Base-by-base conservation (phyloP, 2,329 filamentous ascomycete genomes). In the Neurospora sp. region DNA sequence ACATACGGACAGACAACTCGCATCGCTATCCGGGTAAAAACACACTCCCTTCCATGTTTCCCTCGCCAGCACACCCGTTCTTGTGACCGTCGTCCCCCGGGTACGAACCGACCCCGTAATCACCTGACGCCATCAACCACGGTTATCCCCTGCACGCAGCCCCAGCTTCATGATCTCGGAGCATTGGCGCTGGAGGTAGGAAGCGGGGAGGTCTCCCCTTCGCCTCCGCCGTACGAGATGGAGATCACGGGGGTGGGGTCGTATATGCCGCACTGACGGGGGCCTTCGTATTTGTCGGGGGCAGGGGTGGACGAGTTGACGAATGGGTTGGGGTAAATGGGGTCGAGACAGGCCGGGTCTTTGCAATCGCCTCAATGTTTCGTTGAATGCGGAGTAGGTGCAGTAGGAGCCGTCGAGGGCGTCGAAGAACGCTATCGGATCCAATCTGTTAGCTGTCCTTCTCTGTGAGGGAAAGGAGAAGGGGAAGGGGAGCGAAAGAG, bases 211-310 rank as follows among this genome's bases (percentile, higher is more conserved):
- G 28, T 84, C 83, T 84, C 83, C 5, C 79, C 77, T 77, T 89
- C 87, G 62, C 83, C 81, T 57, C 83, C 83, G 66, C 85, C 85
- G 75, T 88, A 88, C 3, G 83, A 86, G 73, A 89, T 85, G 43
- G 82, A 83, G 71, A 87, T 82, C 6, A 88, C 86, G 72, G 87
- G 86, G 10, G 86, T 85, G 2, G 85, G 84, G 73, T 83, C 80
- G 78, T 77, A 78, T 12, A 75, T 74, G 57, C 78, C 78, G 72
- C 77, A 81, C 72, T 77, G 75, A 23, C 80, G 76, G 57, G 76
- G 70, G 23, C 83, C 83, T 70, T 83, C 82, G 77, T 85, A 87
- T 33, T 84, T 85, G 38, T 80, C 82, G 0, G 76, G 28, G 10
- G 23, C 46, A 57, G 46, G 46, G 23, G 2, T 33, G 23, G 52